Conservation (phyloP, 2,329 filamentous ascomycete genomes). For the Botryotinia calthae region DNA sequence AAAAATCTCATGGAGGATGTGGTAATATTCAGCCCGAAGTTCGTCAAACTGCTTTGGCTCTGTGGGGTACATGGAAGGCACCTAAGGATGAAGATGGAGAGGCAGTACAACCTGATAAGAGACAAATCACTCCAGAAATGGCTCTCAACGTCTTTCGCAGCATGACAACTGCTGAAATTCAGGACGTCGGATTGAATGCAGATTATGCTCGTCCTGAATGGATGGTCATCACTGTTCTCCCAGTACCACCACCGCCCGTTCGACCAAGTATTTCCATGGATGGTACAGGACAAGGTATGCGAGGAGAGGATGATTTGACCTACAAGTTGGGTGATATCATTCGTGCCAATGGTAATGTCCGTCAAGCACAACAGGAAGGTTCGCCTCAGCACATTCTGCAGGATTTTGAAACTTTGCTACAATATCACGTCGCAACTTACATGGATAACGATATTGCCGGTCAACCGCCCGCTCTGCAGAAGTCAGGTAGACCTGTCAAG, state of each 20-base stretch:
- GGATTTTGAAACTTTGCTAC: conserved; percentile 87
- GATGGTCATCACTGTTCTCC: conserved; percentile 95
- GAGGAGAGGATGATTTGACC: conserved; percentile 97
- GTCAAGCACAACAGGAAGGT: conserved; percentile 85
- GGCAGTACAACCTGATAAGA: conserved; percentile 71
- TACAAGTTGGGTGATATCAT: conserved; percentile 99
- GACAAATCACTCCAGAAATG: conserved; percentile 76
- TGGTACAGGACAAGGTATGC: conserved; percentile 84
- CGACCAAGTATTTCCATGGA: conserved; percentile 97
- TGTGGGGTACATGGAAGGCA: conserved; percentile 72
- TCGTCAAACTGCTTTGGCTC: conserved; percentile 78
- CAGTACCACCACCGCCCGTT: conserved; percentile 92
- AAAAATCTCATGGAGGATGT: conserved; percentile 77
- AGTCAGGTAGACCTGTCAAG: conserved; percentile 94
- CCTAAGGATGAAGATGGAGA: conserved; percentile 72
- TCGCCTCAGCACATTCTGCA: conserved; percentile 86
- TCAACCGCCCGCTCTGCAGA: conserved; percentile 90
- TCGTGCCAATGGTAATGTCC: conserved; percentile 92
- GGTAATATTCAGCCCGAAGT: conserved; percentile 89
- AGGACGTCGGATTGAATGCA: conserved; percentile 85
- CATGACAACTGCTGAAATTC: conserved; percentile 77
- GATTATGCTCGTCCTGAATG: conserved; percentile 96
- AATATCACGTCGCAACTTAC: conserved; percentile 98
- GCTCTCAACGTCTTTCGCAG: conserved; percentile 83
- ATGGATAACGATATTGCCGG: conserved; percentile 99